phyloP scores from a whole-genome alignment of 768 basidiomycete species.

The Russula sp. region DNA sequence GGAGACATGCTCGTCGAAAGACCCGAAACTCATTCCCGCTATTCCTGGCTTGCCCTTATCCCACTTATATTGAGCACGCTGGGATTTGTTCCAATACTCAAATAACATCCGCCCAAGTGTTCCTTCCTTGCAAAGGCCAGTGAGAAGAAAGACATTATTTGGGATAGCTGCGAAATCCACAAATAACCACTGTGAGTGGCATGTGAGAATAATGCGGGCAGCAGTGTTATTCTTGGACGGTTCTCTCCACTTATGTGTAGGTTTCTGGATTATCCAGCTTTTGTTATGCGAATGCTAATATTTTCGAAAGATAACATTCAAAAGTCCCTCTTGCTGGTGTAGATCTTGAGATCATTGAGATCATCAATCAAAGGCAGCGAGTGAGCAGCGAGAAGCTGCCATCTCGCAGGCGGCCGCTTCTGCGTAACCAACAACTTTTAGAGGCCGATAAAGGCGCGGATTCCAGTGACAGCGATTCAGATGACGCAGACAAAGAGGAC shows the following conservation, averaged over 20 bases:
- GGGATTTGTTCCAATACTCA: too few species aligned
- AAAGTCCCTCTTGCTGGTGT: constrained; percentile 87
- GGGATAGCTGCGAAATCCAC: too few species aligned
- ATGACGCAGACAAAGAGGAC: constrained; percentile 61
- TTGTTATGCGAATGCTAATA: constrained; percentile 15
- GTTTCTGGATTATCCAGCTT: constrained; percentile 23
- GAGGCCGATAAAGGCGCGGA: constrained; percentile 91
- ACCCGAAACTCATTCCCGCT: constrained; percentile 89
- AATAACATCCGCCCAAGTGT: too few species aligned
- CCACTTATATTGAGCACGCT: too few species aligned
- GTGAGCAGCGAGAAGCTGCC: constrained; percentile 74
- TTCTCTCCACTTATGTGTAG: constrained; percentile 60
- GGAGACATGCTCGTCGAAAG: constrained; percentile 77
- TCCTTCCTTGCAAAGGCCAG: too few species aligned
- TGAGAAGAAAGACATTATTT: too few species aligned
- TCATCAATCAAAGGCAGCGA: constrained; percentile 71
- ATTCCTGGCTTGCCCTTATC: too few species aligned
- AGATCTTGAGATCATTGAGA: constrained; percentile 83
- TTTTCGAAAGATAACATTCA: constrained; percentile 63
- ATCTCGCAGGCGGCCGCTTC: constrained; percentile 82
- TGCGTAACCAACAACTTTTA: constrained; percentile 80
- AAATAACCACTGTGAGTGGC: too few species aligned
- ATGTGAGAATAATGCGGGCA: too few species aligned
- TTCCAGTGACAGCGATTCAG: constrained; percentile 71
- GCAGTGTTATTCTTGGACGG: constrained; percentile 81